These are phyloP conservation scores for Apiospora aurea DNA, from an alignment of 2,329 filamentous ascomycete species.

Conservation along the genomic window DNA sequence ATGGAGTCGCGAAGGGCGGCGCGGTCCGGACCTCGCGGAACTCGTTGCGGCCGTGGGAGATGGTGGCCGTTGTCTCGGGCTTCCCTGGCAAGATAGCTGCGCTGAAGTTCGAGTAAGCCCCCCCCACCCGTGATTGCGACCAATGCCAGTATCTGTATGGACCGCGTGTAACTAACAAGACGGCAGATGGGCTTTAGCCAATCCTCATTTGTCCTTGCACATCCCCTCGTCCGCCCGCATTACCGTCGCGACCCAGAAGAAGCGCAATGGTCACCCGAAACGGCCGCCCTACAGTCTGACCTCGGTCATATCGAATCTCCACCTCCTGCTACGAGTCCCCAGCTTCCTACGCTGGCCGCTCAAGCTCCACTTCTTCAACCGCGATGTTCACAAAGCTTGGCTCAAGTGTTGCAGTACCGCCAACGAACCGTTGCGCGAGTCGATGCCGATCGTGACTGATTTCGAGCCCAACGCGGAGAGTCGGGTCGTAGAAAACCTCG, in stretches of 20 bases:
- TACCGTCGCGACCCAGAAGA: slow-evolving; percentile 56
- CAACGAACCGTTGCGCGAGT: slow-evolving; percentile 53
- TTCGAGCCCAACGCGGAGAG: slow-evolving; percentile 45
- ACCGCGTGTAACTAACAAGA: slow-evolving; percentile 29
- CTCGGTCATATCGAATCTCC: slow-evolving; percentile 79
- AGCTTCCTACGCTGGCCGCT: slow-evolving; percentile 89
- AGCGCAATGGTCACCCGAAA: slow-evolving; percentile 61
- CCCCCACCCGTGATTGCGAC: not conserved
- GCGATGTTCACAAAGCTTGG: slow-evolving; percentile 76
- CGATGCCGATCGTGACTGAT: slow-evolving; percentile 64
- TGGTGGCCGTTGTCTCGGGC: slow-evolving; percentile 84
- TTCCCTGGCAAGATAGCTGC: slow-evolving; percentile 89
- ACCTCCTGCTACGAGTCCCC: slow-evolving; percentile 77
- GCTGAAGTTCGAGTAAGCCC: slow-evolving; percentile 83
- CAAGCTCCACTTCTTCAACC: slow-evolving; percentile 77
- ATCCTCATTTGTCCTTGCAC: slow-evolving; percentile 81
- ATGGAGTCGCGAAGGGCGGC: slow-evolving; percentile 82
- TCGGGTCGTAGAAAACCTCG: slow-evolving; percentile 18
- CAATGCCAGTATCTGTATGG: not conserved
- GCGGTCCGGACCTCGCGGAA: slow-evolving; percentile 76
- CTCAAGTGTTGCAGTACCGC: slow-evolving; percentile 59
- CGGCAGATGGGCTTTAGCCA: slow-evolving; percentile 86
- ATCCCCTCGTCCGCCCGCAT: slow-evolving; percentile 72
- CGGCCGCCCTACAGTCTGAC: slow-evolving; percentile 67
- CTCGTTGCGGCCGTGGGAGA: slow-evolving; percentile 85